Evolutionary conservation across 257 asterid genomes (phyloP), one percentile per base, ranked within the genome.

Genomic region (Solanum sitiens): DNA sequence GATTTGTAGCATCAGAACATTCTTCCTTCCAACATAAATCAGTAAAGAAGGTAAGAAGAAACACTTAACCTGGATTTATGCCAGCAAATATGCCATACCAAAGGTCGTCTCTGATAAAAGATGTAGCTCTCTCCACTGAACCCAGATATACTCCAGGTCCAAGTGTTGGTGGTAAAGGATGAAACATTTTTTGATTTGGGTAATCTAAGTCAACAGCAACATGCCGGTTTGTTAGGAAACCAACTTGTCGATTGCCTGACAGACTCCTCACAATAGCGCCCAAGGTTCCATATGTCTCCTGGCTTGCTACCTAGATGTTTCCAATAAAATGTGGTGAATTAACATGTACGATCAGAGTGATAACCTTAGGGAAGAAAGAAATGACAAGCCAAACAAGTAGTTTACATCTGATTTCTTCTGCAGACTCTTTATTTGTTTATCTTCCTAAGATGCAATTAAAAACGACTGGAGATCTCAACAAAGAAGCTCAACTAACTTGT

Each of bases 1-100:
- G 32, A 45, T 45, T 27, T 79, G 85, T 79, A 79, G 67, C 8
- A 79, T 79, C 42, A 79, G 67, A 45, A 79, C 42, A 30, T 32
- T 82, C 86, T 50, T 82, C 42, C 86, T 32, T 82, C 42, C 86
- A 47, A 30, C 70, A 82, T 9, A 82, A 82, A 82, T 39, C 12
- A 30, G 70, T 33, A 82, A 82, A 82, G 70, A 82, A 82, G 70
- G 18, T 50, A 35, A 80, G 42, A 80, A 50, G 86, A 50, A 76
- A 82, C 86, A 47, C 44, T 18, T 86, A 91, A 96, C 99, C 99
- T 92, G 98, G 98, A 90, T 97, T 95, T 53, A 93, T 93, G 88
- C 99, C 99, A 53, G 98, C 99, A 89, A 95, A 97, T 84, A 93
- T 95, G 89, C 98, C 98, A 86, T 97, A 97, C 99, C 99, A 97